phyloP scores from a whole-genome alignment of 2,329 filamentous ascomycete species.

The Aspergillus ruber region DNA sequence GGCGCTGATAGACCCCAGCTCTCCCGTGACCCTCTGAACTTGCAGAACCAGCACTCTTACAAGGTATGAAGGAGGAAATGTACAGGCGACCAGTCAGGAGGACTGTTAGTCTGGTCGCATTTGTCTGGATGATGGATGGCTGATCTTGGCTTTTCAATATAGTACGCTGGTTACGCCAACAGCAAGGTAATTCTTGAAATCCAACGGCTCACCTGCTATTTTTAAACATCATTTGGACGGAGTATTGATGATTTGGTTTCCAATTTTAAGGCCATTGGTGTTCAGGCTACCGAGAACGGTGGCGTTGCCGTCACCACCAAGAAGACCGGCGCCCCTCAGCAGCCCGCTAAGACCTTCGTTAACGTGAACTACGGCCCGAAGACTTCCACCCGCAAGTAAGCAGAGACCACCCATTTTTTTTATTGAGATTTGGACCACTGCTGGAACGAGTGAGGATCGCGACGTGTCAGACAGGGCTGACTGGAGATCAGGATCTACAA shows the following conservation, averaged over 20 bases:
- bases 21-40: slow-evolving; percentile 90
- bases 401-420: neutral
- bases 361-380: slow-evolving; percentile 63
- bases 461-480: slow-evolving; percentile 13
- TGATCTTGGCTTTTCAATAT: slow-evolving; percentile 18
- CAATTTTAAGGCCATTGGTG: slow-evolving; percentile 65
- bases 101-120: slow-evolving; percentile 1
- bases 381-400: slow-evolving; percentile 75
- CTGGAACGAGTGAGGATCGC: neutral
- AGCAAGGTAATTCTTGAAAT: slow-evolving; percentile 62
- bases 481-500: slow-evolving; percentile 66
- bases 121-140: slow-evolving; percentile 4
- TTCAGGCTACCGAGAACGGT: slow-evolving; percentile 69
- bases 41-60: slow-evolving; percentile 83
- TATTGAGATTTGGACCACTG: neutral
- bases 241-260: slow-evolving; percentile 1
- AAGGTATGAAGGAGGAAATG: slow-evolving; percentile 54
- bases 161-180: slow-evolving; percentile 92
- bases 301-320: slow-evolving; percentile 78
- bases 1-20: slow-evolving; percentile 74
- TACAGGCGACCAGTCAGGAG: neutral
- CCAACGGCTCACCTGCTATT: no score
- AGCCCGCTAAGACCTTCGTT: slow-evolving; percentile 63
- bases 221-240: neutral
- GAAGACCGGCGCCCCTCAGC: slow-evolving; percentile 65